Conservation (phyloP, 2,329 filamentous ascomycete species). For the Teratosphaeria zuluensis region DNA sequence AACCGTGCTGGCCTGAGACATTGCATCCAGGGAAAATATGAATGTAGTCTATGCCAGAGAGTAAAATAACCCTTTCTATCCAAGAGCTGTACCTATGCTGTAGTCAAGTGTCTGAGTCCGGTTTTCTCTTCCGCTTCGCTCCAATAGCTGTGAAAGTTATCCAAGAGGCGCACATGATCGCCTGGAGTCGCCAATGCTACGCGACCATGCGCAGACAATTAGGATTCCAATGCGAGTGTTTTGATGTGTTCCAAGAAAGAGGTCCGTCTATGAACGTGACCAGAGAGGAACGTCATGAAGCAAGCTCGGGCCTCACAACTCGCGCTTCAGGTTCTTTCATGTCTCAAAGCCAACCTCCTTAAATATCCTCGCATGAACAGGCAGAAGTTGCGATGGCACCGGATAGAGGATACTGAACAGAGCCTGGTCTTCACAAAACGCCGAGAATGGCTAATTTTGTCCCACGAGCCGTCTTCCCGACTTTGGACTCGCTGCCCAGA, state of each 20-base stretch:
- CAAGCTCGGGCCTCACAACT: neutral
- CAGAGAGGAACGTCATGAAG: neutral
- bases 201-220: neutral
- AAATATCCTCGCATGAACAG: neutral
- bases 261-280: neutral
- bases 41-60: neutral
- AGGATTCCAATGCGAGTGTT: neutral
- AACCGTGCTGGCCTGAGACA: neutral
- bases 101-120: neutral
- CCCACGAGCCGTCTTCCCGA: constrained; percentile 63
- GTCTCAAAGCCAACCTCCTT: neutral
- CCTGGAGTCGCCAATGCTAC: neutral
- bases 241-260: neutral
- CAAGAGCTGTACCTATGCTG: neutral
- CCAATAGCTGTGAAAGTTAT: neutral
- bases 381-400: neutral
- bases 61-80: neutral
- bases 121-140: neutral
- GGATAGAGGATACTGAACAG: neutral
- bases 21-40: neutral
- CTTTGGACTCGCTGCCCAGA: constrained; percentile 65
- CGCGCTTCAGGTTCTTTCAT: neutral
- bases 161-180: neutral
- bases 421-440: neutral
- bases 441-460: constrained; percentile 45